Evolutionary conservation across 2,329 filamentous ascomycete species (phyloP).

Genomic region (Tolypocladium endophyticum): DNA sequence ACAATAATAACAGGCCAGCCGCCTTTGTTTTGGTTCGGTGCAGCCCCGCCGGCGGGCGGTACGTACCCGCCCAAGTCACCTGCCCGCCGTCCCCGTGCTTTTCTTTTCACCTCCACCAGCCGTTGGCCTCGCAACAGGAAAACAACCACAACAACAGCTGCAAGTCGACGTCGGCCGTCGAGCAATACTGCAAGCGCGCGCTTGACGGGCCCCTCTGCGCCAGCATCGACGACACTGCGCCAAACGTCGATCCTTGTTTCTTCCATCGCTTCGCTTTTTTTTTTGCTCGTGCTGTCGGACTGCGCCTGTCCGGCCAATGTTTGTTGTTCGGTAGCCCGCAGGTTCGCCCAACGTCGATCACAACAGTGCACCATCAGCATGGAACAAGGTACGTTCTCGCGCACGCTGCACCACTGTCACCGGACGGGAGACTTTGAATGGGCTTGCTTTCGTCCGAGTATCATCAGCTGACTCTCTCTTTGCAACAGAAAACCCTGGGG

Average conservation of each 20-base stretch:
- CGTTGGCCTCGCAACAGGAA: conserved; percentile 35
- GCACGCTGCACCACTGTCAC: conserved; percentile 3
- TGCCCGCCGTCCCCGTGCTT: conserved; percentile 10
- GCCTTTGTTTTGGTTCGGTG: neutral
- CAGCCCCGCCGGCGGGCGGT: conserved; percentile 1
- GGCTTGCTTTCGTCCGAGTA: neutral
- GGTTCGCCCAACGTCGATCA: conserved; percentile 16
- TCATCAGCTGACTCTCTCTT: neutral
- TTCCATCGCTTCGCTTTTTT: conserved; percentile 4
- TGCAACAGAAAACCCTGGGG: conserved; percentile 16
- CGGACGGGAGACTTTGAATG: conserved; percentile 1
- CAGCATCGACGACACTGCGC: conserved; percentile 1
- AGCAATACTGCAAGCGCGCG: conserved; percentile 16
- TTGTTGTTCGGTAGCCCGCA: conserved; percentile 25
- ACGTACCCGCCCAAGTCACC: conserved; percentile 7
- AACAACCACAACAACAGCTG: conserved; percentile 28
- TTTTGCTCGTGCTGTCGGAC: conserved; percentile 4
- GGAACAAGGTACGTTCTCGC: conserved; percentile 24
- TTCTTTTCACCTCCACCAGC: conserved; percentile 18
- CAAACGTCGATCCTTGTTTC: neutral
- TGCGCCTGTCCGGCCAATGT: conserved; percentile 20
- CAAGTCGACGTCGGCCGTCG: conserved; percentile 13
- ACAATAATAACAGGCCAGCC: neutral
- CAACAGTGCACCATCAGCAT: conserved; percentile 19
- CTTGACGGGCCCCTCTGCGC: conserved; percentile 8